Conservation (phyloP, 129 eudicot genomes). For the Flaveria robusta region DNA sequence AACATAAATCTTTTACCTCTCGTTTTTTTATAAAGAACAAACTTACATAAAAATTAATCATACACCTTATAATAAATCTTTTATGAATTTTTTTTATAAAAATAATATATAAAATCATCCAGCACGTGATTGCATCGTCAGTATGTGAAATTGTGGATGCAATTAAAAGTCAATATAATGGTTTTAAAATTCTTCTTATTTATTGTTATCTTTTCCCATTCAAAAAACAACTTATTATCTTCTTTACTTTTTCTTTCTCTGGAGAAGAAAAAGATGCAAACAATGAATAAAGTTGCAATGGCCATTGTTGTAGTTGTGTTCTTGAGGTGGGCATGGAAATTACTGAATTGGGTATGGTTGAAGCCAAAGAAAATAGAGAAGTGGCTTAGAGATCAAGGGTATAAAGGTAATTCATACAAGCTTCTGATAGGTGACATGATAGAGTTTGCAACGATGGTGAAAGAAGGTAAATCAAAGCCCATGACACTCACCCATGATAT, state of each 20-base stretch:
- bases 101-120: no score
- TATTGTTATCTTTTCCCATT: no score
- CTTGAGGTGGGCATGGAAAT: slow-evolving; percentile 33
- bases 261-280: slow-evolving; percentile 14
- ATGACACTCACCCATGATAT: slow-evolving; percentile 39
- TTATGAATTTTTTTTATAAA: no score
- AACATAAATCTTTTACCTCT: no score
- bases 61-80: no score
- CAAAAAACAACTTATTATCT: no score
- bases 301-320: slow-evolving; percentile 22
- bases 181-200: no score
- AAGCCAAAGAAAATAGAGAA: slow-evolving; percentile 40
- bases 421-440: slow-evolving; percentile 40
- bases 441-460: slow-evolving; percentile 23
- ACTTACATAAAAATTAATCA: no score
- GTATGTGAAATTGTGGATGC: no score
- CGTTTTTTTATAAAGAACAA: no score
- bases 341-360: slow-evolving; percentile 36
- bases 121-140: no score
- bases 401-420: slow-evolving; percentile 38
- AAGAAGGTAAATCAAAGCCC: slow-evolving; percentile 29
- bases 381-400: slow-evolving; percentile 37
- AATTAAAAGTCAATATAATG: no score
- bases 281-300: slow-evolving; percentile 8
- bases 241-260: background rate